Evolutionary conservation across 2,329 filamentous ascomycete species (phyloP), one percentile per base, ranked within the genome.

Genomic region (Sarocladium brachiariae): DNA sequence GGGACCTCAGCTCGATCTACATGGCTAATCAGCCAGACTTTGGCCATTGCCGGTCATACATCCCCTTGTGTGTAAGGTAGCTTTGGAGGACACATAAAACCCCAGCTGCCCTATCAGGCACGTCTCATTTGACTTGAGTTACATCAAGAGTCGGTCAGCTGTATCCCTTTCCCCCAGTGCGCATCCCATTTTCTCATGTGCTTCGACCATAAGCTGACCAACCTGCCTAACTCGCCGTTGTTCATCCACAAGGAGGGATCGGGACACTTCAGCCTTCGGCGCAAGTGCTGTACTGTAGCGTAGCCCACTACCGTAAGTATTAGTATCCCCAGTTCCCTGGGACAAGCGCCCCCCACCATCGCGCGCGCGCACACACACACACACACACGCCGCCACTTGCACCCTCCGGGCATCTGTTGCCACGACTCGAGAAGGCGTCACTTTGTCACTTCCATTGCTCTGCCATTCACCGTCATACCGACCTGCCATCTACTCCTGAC

Each of bases 361-460:
- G 21, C 39, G n/a, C 10, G 8, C 37, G 27, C 13, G 27, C 27
- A 13, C 33, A 35, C 35, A 39, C 35, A 39, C 35, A 7, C 7
- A 13, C 27, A 39, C 35, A 39, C 35, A 7, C 7, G 27, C 27
- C 27, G 39, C 39, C 39, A 43, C 39, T 25, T 24, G 39, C 39
- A 43, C 37, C 37, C 19, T 39, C 37, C 16, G 19, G 13, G n/a
- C 39, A 21, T 35, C 10, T 16, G 37, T 43, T 10, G 39, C 39
- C 6, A 43, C 21, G 23, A 16, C 39, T 10, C 6, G 16, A 11
- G n/a, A 16, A 43, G n/a, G 19, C 39, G 9, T 21, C 14, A 23
- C 37, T 43, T 43, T 23, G 27, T 19, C 39, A 43, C 39, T 43
- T 30, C 23, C 39, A 43, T 43, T 35, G 19, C 21, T 14, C 47